These are phyloP conservation scores for Flaveria ramosissima DNA, from an alignment of 129 eudicot species.

Conservation along the genomic window DNA sequence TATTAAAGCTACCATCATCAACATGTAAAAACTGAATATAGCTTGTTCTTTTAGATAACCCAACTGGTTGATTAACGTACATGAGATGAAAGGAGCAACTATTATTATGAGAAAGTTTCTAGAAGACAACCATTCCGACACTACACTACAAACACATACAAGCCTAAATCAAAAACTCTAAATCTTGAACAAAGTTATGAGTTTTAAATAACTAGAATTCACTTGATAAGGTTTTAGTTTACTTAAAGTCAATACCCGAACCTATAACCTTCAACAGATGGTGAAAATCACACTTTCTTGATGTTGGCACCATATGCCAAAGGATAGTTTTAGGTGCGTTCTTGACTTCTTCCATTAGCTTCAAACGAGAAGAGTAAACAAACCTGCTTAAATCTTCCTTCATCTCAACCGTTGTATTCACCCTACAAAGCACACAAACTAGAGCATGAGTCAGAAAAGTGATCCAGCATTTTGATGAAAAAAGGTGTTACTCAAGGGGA, in stretches of 20 bases:
- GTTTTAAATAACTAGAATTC: constrained; percentile 22
- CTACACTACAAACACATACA: constrained; percentile 33
- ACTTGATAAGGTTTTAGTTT: constrained; percentile 51
- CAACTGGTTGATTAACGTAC: no score
- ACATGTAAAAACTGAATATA: no score
- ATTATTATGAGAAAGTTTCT: constrained; percentile 30
- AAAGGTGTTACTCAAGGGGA: not conserved
- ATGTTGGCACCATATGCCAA: constrained; percentile 45
- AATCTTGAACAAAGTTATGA: constrained; percentile 22
- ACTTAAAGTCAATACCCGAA: constrained; percentile 99
- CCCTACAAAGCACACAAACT: constrained; percentile 39
- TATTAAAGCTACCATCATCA: no score
- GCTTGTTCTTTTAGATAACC: no score
- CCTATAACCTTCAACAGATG: constrained; percentile 61
- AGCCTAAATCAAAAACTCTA: constrained; percentile 22
- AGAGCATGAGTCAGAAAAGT: not conserved
- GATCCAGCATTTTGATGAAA: not conserved
- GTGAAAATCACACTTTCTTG: constrained; percentile 33
- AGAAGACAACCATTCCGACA: constrained; percentile 25
- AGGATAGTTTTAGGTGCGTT: constrained; percentile 88
- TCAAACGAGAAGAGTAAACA: constrained; percentile 44
- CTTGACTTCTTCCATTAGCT: constrained; percentile 83
- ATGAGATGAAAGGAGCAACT: no score
- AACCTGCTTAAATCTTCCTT: constrained; percentile 35
- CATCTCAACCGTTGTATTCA: constrained; percentile 22